Conservation (phyloP, 2,329 filamentous ascomycete genomes). For the Aspergillus ustus region DNA sequence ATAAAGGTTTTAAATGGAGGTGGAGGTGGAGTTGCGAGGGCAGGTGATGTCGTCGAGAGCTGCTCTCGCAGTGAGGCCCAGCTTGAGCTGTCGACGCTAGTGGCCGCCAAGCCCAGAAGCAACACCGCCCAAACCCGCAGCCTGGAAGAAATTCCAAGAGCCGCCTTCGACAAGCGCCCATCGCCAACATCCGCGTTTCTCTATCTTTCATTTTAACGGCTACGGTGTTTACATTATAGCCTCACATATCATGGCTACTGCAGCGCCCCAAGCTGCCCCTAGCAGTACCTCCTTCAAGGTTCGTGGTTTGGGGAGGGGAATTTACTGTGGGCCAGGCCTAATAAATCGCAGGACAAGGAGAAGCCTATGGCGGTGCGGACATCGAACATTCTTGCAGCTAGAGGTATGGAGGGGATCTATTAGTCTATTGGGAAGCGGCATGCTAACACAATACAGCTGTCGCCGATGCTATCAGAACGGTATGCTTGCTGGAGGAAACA, state of each 20-base stretch:
- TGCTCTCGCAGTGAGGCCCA: constrained; percentile 28
- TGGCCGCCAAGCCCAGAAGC: constrained; percentile 42
- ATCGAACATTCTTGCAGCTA: constrained; percentile 94
- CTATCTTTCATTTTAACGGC: constrained; percentile 27
- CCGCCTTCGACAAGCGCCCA: constrained; percentile 27
- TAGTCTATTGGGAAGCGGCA: constrained; percentile 1
- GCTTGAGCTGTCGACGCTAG: constrained; percentile 44
- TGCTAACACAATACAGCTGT: constrained; percentile 67
- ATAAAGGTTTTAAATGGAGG: constrained; percentile 11
- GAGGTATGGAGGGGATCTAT: constrained; percentile 64
- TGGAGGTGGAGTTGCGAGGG: constrained; percentile 25
- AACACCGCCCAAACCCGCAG: constrained; percentile 43
- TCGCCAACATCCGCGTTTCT: constrained; percentile 29
- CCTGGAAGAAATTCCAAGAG: constrained; percentile 45
- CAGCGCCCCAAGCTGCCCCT: constrained; percentile 53
- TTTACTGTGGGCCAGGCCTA: constrained; percentile 42
- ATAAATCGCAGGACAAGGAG: constrained; percentile 74
- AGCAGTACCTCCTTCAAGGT: constrained; percentile 72
- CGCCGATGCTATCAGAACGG: constrained; percentile 93
- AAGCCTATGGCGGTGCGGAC: constrained; percentile 97
- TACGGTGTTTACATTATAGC: constrained; percentile 33
- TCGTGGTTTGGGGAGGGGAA: constrained; percentile 29
- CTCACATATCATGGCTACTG: constrained; percentile 54
- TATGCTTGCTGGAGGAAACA: constrained; percentile 40
- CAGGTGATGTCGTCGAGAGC: constrained; percentile 37